Conservation (phyloP, 2,329 filamentous ascomycete genomes). For the Malbranchea zuffiana region DNA sequence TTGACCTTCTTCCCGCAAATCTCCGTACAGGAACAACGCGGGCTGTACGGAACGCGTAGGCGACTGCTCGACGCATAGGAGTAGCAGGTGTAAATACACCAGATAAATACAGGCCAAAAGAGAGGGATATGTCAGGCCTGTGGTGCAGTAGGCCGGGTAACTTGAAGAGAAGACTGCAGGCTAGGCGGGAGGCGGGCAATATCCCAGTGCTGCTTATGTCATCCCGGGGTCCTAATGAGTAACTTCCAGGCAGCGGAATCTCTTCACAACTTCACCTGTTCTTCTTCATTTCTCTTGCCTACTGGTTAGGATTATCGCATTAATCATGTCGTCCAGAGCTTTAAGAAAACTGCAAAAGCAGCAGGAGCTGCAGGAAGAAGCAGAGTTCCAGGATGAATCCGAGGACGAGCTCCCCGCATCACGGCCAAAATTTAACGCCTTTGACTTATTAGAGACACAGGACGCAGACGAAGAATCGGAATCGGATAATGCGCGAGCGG, state of each 20-base stretch:
- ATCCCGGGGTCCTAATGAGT: too few species aligned
- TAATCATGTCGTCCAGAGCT: constrained; percentile 55
- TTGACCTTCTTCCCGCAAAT: constrained; percentile 25
- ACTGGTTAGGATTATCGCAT: too few species aligned
- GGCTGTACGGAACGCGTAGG: constrained; percentile 39
- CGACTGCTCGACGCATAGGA: constrained; percentile 39
- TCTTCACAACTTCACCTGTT: too few species aligned
- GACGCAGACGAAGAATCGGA: constrained; percentile 27
- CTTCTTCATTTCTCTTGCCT: too few species aligned
- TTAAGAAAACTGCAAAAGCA: constrained; percentile 53
- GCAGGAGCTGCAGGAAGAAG: constrained; percentile 44
- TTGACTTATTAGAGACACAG: constrained; percentile 40
- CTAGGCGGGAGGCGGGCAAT: too few species aligned
- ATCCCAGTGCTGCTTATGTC: too few species aligned
- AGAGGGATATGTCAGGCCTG: too few species aligned
- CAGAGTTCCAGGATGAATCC: constrained; percentile 32
- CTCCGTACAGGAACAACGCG: constrained; percentile 37
- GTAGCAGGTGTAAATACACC: constrained; percentile 12
- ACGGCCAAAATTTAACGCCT: constrained; percentile 41
- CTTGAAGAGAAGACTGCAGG: too few species aligned
- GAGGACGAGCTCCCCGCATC: constrained; percentile 31
- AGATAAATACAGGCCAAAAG: too few species aligned
- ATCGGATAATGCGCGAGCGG: constrained; percentile 19
- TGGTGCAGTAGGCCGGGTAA: too few species aligned
- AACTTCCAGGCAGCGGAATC: too few species aligned